Percentiles rank a stretch among this genome's conserved stretches.
Conservation (phyloP, 2,329 filamentous ascomycete species). For the Canariomyces notabilis region DNA sequence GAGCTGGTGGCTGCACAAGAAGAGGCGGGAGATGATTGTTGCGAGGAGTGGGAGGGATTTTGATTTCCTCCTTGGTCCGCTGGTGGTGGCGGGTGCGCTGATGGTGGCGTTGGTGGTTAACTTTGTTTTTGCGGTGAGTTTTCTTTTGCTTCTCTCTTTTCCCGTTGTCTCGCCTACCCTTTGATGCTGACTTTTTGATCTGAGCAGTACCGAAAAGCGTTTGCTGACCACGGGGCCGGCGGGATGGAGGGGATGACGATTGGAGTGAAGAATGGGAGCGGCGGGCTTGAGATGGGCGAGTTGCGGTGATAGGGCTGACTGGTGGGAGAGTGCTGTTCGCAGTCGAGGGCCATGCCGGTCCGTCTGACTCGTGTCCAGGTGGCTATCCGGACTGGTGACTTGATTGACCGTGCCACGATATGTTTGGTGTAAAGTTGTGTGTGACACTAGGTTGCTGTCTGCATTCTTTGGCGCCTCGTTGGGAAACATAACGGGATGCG, state of each 20-base stretch:
- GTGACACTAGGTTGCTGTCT: too few species aligned
- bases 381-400: too few species aligned
- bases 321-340: too few species aligned
- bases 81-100: conserved; percentile 76
- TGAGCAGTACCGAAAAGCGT: background rate
- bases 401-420: too few species aligned
- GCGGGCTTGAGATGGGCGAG: background rate
- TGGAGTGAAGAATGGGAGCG: background rate
- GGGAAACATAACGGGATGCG: too few species aligned
- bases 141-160: background rate
- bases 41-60: conserved; percentile 88
- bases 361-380: too few species aligned
- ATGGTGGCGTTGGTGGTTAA: conserved; percentile 77
- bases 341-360: too few species aligned
- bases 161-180: too few species aligned
- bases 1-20: conserved; percentile 81
- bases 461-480: too few species aligned
- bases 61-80: conserved; percentile 79
- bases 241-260: background rate
- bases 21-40: conserved; percentile 71
- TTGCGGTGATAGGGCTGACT: background rate
- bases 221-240: background rate
- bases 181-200: background rate
- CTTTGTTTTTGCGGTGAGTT: conserved; percentile 75
- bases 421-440: too few species aligned